A percentile compares a stretch with the other conserved stretches of the same genome.
phyloP scores from a whole-genome alignment of 176 grass and related monocot species.

The Panicum miliaceum region DNA sequence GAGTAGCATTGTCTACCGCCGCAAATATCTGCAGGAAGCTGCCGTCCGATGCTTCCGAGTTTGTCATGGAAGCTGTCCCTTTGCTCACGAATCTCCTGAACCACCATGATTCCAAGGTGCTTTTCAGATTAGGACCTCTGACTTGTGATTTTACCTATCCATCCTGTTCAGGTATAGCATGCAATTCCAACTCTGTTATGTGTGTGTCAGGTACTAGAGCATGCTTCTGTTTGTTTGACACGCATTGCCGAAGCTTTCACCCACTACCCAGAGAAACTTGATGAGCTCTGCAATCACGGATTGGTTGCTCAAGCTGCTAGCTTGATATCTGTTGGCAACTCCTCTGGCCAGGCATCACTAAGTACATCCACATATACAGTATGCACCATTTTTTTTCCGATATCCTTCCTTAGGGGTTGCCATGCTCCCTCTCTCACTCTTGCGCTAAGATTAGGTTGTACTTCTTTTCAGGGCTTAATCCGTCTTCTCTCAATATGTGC shows the following conservation, averaged over 20 bases:
- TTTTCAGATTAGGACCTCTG: neutral
- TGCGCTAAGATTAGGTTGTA: neutral
- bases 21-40: constrained; percentile 96
- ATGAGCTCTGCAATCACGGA: constrained; percentile 87
- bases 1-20: constrained; percentile 87
- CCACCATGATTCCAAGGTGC: constrained; percentile 74
- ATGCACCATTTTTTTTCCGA: constrained; percentile 14
- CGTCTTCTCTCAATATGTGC: constrained; percentile 84
- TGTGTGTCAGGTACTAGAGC: constrained; percentile 70
- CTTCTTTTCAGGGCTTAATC: constrained; percentile 74
- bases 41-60: constrained; percentile 85
- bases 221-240: constrained; percentile 90
- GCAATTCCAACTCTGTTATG: neutral
- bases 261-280: constrained; percentile 66
- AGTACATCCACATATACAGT: constrained; percentile 93
- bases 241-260: constrained; percentile 89
- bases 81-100: constrained; percentile 87
- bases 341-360: constrained; percentile 71
- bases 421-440: neutral
- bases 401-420: constrained; percentile 7
- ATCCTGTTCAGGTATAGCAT: neutral
- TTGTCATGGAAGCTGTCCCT: constrained; percentile 88
- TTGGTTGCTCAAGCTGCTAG: constrained; percentile 75
- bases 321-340: constrained; percentile 74
- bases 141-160: neutral